These are phyloP conservation scores for Curvularia sp. DNA, from an alignment of 2,329 filamentous ascomycete genomes.

Conservation along the genomic window DNA sequence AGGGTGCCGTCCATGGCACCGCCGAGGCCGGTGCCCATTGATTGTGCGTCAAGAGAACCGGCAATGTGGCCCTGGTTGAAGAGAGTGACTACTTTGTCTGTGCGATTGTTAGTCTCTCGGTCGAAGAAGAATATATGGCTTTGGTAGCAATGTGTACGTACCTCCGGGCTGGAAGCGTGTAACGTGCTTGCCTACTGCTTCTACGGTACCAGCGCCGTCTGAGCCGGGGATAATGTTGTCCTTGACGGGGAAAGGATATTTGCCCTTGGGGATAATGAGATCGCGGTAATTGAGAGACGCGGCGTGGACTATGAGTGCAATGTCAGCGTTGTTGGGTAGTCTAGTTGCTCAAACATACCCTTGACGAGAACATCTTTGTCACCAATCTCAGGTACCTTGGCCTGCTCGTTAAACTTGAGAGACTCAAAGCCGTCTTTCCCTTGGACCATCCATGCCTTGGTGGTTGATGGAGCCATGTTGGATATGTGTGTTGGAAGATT, in stretches of 20 bases:
- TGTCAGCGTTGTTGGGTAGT: conserved; percentile 12
- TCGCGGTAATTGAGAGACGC: conserved; percentile 60
- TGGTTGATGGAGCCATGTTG: conserved; percentile 54
- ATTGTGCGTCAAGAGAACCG: conserved; percentile 53
- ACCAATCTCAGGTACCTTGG: conserved; percentile 66
- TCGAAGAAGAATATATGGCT: not conserved
- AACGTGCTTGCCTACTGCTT: conserved; percentile 63
- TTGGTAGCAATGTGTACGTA: conserved; percentile 11
- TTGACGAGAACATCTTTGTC: conserved; percentile 77
- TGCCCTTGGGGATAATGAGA: conserved; percentile 57
- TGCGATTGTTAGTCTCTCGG: conserved; percentile 6
- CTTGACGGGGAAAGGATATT: conserved; percentile 55
- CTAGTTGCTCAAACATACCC: conserved; percentile 43
- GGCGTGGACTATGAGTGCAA: conserved; percentile 51
- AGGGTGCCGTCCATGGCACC: conserved; percentile 73
- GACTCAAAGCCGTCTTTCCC: conserved; percentile 66
- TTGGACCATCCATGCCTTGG: conserved; percentile 64
- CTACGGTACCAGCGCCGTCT: conserved; percentile 62
- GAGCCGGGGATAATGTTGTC: conserved; percentile 57
- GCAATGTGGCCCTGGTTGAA: conserved; percentile 67
- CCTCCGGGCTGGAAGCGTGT: conserved; percentile 62
- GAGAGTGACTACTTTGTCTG: conserved; percentile 66
- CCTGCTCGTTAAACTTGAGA: conserved; percentile 63
- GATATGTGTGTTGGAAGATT: not conserved
- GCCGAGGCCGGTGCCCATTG: conserved; percentile 66